Percentiles rank a stretch among this genome's conserved stretches.
phyloP scores from a whole-genome alignment of 352 stramenopile genomes.

The Globisporangium nodosum region DNA sequence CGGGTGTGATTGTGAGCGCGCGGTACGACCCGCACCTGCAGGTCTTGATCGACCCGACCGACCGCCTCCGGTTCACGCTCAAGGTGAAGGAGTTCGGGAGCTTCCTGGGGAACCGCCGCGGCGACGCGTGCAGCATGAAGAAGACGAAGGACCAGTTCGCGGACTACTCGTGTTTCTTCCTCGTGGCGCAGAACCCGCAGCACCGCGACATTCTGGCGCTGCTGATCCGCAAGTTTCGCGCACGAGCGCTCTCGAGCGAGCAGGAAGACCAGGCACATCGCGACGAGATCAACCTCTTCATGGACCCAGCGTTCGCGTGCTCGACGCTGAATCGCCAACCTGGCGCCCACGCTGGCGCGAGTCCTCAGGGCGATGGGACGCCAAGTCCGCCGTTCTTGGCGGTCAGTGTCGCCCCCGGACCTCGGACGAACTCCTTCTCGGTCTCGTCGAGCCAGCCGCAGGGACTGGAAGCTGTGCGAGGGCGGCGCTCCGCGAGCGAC shows the following conservation, averaged over 20 bases:
- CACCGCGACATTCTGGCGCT: slow-evolving; percentile 73
- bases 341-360: slow-evolving; percentile 3
- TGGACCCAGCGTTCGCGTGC: slow-evolving; percentile 54
- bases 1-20: slow-evolving; percentile 45
- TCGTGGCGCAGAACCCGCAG: slow-evolving; percentile 72
- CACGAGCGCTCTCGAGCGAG: slow-evolving; percentile 32
- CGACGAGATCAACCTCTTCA: slow-evolving; percentile 66
- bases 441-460: not conserved
- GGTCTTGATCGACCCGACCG: slow-evolving; percentile 57
- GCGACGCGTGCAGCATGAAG: slow-evolving; percentile 62
- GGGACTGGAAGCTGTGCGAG: not conserved
- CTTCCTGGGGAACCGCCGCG: slow-evolving; percentile 53
- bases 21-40: slow-evolving; percentile 60
- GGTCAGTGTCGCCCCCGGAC: not conserved
- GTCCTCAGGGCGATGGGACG: not conserved
- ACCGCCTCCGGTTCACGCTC: slow-evolving; percentile 63
- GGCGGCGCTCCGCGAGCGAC: slow-evolving; percentile 6
- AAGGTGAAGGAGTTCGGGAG: slow-evolving; percentile 76
- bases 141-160: slow-evolving; percentile 26
- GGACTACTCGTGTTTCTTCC: slow-evolving; percentile 63
- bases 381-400: not conserved
- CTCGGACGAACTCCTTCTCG: slow-evolving; percentile 5
- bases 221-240: slow-evolving; percentile 71
- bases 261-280: slow-evolving; percentile 46
- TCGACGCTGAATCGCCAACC: slow-evolving; percentile 1